Evolutionary conservation across 306 rosid genomes (phyloP).

Genomic region (Prunus mume): DNA sequence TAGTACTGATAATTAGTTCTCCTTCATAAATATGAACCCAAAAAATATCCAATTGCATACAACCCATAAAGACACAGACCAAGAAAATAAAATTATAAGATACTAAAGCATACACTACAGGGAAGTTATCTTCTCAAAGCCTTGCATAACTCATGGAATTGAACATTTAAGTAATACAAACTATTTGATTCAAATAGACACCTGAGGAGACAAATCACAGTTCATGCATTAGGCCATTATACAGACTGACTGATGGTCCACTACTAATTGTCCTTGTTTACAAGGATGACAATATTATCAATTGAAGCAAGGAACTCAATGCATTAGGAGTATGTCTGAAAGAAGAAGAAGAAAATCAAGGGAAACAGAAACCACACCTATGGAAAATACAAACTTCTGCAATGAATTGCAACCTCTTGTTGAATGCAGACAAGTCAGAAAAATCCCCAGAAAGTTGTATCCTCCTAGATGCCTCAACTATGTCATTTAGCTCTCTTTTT

Average conservation of each 20-base stretch:
- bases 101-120: slow-evolving; percentile 1
- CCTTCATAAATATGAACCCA: not conserved
- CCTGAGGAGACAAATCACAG: not conserved
- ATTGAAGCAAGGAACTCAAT: slow-evolving; percentile 2
- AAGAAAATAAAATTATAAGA: not conserved
- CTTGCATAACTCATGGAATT: slow-evolving; percentile 3
- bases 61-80: not conserved
- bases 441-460: slow-evolving; percentile 60
- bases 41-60: not conserved
- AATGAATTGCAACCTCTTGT: slow-evolving; percentile 79
- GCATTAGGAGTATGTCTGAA: not conserved
- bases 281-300: slow-evolving; percentile 1
- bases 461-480: slow-evolving; percentile 47
- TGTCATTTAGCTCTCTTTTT: slow-evolving; percentile 72
- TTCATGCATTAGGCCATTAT: not conserved
- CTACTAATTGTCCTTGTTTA: not conserved
- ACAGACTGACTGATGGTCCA: not conserved
- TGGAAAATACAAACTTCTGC: slow-evolving; percentile 93
- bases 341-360: not conserved
- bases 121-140: not conserved
- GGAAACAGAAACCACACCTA: slow-evolving; percentile 47
- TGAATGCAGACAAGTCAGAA: slow-evolving; percentile 62
- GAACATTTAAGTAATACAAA: not conserved
- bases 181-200: not conserved
- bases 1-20: not conserved